A percentile compares a stretch with the other conserved stretches of the same genome.
Evolutionary conservation across 2,329 filamentous ascomycete species (phyloP).

Genomic region (Akanthomyces lecanii): DNA sequence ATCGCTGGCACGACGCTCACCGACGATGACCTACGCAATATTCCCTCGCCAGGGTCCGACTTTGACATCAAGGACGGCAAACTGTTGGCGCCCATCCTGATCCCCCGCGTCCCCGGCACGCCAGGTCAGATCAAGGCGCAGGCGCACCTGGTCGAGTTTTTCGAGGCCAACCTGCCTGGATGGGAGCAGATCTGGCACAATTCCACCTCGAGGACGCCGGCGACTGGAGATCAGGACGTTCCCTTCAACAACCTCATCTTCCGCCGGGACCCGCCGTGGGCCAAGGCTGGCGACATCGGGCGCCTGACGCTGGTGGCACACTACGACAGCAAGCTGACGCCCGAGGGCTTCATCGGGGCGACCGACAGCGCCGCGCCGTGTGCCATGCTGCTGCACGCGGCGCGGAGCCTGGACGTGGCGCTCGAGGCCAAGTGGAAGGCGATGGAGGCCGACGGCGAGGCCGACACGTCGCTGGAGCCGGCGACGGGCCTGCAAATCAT

Average conservation of each 20-base stretch:
- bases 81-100: constrained; percentile 80
- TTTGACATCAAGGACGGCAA: constrained; percentile 74
- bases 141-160: constrained; percentile 81
- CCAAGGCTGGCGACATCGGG: constrained; percentile 67
- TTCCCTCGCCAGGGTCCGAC: constrained; percentile 69
- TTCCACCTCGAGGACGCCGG: constrained; percentile 78
- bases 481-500: constrained; percentile 84
- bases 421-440: constrained; percentile 77
- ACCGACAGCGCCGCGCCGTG: constrained; percentile 92
- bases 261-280: constrained; percentile 82
- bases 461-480: constrained; percentile 58
- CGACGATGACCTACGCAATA: constrained; percentile 65
- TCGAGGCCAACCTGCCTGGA: constrained; percentile 64
- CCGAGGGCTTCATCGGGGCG: constrained; percentile 85
- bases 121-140: constrained; percentile 68
- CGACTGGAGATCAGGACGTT: constrained; percentile 63
- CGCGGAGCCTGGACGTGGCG: constrained; percentile 72
- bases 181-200: constrained; percentile 87
- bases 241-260: constrained; percentile 87
- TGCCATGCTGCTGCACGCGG: constrained; percentile 86
- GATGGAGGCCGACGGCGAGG: constrained; percentile 58
- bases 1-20: constrained; percentile 55
- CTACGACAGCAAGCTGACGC: constrained; percentile 80
- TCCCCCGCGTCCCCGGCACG: constrained; percentile 84
- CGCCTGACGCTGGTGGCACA: constrained; percentile 86